A percentile compares a stretch with the other conserved stretches of the same genome.
phyloP scores from a whole-genome alignment of 2,329 filamentous ascomycete species.

The Didymella lethalis region DNA sequence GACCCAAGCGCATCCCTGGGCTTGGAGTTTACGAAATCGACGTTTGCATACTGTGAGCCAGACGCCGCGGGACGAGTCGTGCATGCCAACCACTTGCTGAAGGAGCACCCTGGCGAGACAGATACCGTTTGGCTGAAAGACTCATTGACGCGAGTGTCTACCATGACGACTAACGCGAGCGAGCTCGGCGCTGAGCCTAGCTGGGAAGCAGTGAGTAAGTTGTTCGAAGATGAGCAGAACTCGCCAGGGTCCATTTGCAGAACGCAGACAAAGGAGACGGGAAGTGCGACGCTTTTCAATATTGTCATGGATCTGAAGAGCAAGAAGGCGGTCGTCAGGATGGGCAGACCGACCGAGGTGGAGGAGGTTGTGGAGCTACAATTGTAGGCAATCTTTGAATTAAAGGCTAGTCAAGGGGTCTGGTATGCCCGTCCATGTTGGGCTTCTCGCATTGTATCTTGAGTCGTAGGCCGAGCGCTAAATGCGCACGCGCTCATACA shows the following conservation, averaged over 20 bases:
- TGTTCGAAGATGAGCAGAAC: slow-evolving; percentile 55
- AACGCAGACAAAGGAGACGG: slow-evolving; percentile 33
- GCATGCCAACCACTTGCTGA: slow-evolving; percentile 56
- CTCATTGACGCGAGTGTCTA: slow-evolving; percentile 47
- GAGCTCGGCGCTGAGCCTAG: slow-evolving; percentile 32
- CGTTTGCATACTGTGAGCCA: slow-evolving; percentile 42
- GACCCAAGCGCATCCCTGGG: slow-evolving; percentile 58
- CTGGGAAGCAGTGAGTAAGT: slow-evolving; percentile 38
- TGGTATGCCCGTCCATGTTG: not conserved
- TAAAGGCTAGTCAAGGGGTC: not conserved
- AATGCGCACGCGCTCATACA: not conserved
- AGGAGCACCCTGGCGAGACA: slow-evolving; percentile 47
- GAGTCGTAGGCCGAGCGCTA: not conserved
- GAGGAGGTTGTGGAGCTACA: slow-evolving; percentile 37
- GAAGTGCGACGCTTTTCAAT: slow-evolving; percentile 47
- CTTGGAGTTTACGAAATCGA: slow-evolving; percentile 57
- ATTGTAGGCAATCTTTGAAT: slow-evolving; percentile 20
- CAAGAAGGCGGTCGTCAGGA: slow-evolving; percentile 38
- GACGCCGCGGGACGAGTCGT: slow-evolving; percentile 49
- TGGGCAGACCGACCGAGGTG: slow-evolving; percentile 43
- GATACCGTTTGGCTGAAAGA: slow-evolving; percentile 57
- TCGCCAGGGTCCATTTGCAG: slow-evolving; percentile 49
- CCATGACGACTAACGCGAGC: slow-evolving; percentile 48
- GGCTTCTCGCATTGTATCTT: not conserved
- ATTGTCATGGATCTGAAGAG: slow-evolving; percentile 49